phyloP scores from a whole-genome alignment of 257 asterid species.

The Nicotiana sylvestris region DNA sequence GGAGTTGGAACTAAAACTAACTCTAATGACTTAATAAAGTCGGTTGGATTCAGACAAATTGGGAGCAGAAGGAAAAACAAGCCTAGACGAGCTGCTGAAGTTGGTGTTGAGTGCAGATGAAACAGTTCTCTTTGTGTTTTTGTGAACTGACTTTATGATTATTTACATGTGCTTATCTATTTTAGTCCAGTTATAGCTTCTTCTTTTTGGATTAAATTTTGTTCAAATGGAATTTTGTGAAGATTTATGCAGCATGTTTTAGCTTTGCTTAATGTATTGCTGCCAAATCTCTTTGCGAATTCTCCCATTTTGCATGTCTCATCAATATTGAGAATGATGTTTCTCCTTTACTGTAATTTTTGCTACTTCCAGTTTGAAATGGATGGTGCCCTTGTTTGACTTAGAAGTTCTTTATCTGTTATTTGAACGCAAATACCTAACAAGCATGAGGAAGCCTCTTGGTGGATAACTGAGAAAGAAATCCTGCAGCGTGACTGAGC shows the following conservation, averaged over 20 bases:
- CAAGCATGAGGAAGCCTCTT: neutral
- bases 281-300: neutral
- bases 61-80: constrained; percentile 85
- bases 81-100: constrained; percentile 94
- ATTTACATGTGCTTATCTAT: neutral
- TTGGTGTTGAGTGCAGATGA: constrained; percentile 79
- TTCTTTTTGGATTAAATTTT: constrained; percentile 7
- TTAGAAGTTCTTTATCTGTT: neutral
- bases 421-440: neutral
- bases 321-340: neutral
- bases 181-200: neutral
- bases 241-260: constrained; percentile 10
- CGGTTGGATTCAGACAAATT: constrained; percentile 57
- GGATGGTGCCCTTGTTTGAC: neutral
- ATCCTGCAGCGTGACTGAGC: neutral
- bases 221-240: neutral
- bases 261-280: constrained; percentile 6
- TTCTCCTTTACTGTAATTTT: neutral
- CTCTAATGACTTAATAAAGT: constrained; percentile 35
- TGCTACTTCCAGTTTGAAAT: neutral
- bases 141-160: constrained; percentile 5
- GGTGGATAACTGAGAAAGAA: neutral
- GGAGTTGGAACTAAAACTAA: constrained; percentile 34
- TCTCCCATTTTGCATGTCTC: neutral
- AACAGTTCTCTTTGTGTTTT: neutral